Base-by-base conservation (phyloP, 495 filamentous ascomycete genomes). In the Podospora pseudopauciseta region DNA sequence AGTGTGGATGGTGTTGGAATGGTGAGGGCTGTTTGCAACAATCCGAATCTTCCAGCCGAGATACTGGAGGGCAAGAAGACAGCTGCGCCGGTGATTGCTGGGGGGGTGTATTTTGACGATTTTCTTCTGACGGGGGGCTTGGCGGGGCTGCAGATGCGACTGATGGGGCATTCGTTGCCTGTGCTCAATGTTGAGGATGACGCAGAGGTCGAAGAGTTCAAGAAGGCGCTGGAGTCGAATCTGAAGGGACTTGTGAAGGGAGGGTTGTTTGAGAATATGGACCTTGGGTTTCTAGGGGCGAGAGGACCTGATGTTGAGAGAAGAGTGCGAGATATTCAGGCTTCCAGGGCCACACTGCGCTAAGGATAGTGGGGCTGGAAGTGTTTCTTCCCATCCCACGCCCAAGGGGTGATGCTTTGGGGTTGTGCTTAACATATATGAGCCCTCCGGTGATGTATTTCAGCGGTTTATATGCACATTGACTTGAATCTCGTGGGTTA, bases 1-100 rank as follows among this genome's bases (percentile, higher is more conserved):
- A 88, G 27, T 68, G 84, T 89, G 5, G 81, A 89, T 60, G 87
- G 86, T 18, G 76, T 89, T 18, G 87, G 86, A 18, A 67, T 90
- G 23, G 87, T 77, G 1, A 82, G 86, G 0, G 81, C 86, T 11
- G 77, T 82, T 2, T 81, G 81, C 65, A 80, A 87, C 65, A 86
- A 90, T 70, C 80, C 80, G 4, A 73, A 74, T 23, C 65, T 89
- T 11, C 79, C 82, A n/a, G 68, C 72, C 32, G 80, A 85, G 53
- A 70, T 70, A 19, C 34, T 70, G 59, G 30, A 26, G 0, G 68
- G 64, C 7, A 16, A 16, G 53, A 30, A 54, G 58, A 32, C 4
- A 20, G 64, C 15, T 16, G 32, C 28, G 44, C 18, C 9, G 44
- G 54, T 19, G 49, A 18, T 54, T 4, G 13, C 49, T 65, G 49